phyloP scores from a whole-genome alignment of 202 grass and related monocot species.

The Setaria italica region DNA sequence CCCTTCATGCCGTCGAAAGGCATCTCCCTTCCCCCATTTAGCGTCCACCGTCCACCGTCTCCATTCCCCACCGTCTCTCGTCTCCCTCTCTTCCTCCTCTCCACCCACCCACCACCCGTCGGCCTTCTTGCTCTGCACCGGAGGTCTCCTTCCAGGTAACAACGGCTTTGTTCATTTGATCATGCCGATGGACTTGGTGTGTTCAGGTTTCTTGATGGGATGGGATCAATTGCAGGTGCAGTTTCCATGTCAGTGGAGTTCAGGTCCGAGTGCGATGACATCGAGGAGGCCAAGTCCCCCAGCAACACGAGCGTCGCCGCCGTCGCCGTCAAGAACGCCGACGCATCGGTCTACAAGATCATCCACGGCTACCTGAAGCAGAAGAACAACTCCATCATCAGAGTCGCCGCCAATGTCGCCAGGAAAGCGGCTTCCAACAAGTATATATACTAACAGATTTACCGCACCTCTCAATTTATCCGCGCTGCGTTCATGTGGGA shows the following conservation, averaged over 20 bases:
- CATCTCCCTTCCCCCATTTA: slow-evolving; percentile 57
- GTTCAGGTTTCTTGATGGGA: slow-evolving; percentile 15
- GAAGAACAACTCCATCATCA: slow-evolving; percentile 79
- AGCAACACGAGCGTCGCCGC: slow-evolving; percentile 59
- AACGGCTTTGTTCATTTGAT: background rate
- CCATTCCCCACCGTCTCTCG: background rate
- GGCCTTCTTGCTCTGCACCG: background rate
- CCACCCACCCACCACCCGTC: background rate
- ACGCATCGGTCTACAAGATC: slow-evolving; percentile 66
- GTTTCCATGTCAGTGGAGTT: slow-evolving; percentile 67
- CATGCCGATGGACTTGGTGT: background rate
- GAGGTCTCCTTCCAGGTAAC: slow-evolving; percentile 38
- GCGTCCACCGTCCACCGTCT: slow-evolving; percentile 29
- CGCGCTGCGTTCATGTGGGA: background rate
- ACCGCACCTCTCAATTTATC: background rate
- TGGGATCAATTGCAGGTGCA: slow-evolving; percentile 52
- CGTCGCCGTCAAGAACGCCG: slow-evolving; percentile 59
- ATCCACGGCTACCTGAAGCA: slow-evolving; percentile 77
- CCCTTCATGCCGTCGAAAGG: slow-evolving; percentile 62
- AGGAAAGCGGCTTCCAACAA: slow-evolving; percentile 59
- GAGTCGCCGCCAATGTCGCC: slow-evolving; percentile 55
- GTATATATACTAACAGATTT: slow-evolving; percentile 4
- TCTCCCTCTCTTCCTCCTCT: background rate
- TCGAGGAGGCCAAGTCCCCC: slow-evolving; percentile 70
- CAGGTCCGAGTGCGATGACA: slow-evolving; percentile 66